These are phyloP conservation scores for Cercospora zeina DNA, from an alignment of 2,329 filamentous ascomycete genomes.

Conservation along the genomic window DNA sequence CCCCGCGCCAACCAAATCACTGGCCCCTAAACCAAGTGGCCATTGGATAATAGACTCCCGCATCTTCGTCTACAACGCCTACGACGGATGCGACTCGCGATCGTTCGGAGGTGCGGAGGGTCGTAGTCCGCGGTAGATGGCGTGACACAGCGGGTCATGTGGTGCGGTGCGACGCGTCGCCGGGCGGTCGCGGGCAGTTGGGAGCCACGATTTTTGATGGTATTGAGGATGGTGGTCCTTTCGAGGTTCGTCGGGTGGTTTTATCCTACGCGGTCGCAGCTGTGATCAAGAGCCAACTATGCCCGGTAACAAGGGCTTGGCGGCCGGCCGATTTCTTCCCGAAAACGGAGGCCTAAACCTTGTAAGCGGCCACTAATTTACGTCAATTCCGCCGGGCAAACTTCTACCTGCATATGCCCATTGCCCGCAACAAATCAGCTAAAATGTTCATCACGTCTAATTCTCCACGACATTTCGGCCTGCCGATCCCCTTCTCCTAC, in stretches of 20 bases:
- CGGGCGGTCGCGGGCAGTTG: background rate
- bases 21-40: background rate
- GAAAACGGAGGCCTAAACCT: too few species aligned
- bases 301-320: too few species aligned
- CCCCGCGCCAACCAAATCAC: background rate
- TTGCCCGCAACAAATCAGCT: constrained; percentile 2
- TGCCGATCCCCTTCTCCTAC: background rate
- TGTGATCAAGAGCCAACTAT: too few species aligned
- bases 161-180: background rate
- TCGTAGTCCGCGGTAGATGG: background rate
- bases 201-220: too few species aligned
- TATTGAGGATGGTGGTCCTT: too few species aligned
- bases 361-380: too few species aligned
- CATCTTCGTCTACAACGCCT: background rate
- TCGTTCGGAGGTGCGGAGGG: background rate
- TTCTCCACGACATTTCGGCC: background rate
- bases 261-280: too few species aligned
- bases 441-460: background rate
- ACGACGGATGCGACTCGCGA: background rate
- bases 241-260: too few species aligned
- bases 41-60: background rate
- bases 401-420: constrained; percentile 12
- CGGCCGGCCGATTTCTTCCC: too few species aligned
- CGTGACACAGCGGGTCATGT: background rate
- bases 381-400: too few species aligned